Conservation (phyloP, 1,284 basidiomycete species). For the Anthracocystis setariae region DNA sequence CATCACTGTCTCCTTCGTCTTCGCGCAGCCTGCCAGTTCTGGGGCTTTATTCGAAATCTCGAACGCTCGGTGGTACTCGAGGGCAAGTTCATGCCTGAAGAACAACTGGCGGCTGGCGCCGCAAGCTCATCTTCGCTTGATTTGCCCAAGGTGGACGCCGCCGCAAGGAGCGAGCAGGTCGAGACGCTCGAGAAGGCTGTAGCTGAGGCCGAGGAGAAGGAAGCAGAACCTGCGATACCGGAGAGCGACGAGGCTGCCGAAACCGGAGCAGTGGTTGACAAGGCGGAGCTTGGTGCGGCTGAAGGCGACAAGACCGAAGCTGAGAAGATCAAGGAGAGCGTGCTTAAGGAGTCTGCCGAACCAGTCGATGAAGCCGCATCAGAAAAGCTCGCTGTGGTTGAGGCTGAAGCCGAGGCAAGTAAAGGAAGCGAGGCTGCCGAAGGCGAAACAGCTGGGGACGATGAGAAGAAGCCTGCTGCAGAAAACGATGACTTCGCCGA, state of each 20-base stretch:
- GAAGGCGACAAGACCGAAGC: conserved; percentile 32
- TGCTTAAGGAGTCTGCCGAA: conserved; percentile 17
- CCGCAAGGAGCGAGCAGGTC: conserved; percentile 27
- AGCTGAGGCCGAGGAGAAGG: conserved; percentile 21
- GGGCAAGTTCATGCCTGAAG: conserved; percentile 60
- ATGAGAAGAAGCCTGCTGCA: conserved; percentile 14
- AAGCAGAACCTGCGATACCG: neutral
- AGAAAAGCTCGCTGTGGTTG: neutral
- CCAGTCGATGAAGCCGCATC: neutral
- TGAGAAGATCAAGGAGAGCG: conserved; percentile 37
- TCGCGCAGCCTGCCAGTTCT: conserved; percentile 62
- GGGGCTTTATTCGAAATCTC: conserved; percentile 63
- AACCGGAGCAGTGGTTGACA: too few relatives aligned
- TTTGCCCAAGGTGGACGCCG: conserved; percentile 13
- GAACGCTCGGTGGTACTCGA: conserved; percentile 65
- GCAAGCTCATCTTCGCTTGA: conserved; percentile 23
- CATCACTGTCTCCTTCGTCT: conserved; percentile 63
- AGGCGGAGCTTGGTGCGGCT: conserved; percentile 1
- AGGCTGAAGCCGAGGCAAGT: neutral
- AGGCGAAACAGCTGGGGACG: conserved; percentile 2
- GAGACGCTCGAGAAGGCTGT: conserved; percentile 36
- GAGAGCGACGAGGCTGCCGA: conserved; percentile 6
- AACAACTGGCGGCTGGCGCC: conserved; percentile 7
- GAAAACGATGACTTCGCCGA: conserved; percentile 46
- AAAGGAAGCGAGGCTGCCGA: conserved; percentile 5